A percentile compares a stretch with the other conserved stretches of the same genome.
These are phyloP conservation scores for Encephalitozoon cuniculi DNA, from an alignment of 371 early-diverging fungal genomes.

Conservation along the genomic window DNA sequence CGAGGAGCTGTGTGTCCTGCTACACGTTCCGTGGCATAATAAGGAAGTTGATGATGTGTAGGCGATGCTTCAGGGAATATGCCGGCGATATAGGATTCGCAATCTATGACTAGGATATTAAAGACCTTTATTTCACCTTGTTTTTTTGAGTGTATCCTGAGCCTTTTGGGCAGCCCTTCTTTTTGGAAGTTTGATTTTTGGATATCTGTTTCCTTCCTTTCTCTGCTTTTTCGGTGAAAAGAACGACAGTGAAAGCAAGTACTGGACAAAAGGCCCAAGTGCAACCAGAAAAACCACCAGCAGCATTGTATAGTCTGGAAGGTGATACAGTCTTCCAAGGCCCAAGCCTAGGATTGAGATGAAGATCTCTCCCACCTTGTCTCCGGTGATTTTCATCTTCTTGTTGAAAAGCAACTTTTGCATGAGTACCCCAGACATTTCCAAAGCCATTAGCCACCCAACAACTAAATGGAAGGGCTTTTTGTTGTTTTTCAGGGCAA, in stretches of 20 bases:
- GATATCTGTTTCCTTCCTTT: not conserved
- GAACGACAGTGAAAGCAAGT: not conserved
- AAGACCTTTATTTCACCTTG: conserved; percentile 5
- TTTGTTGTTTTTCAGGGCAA: conserved; percentile 16
- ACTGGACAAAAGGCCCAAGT: not conserved
- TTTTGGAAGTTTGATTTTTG: conserved; percentile 4
- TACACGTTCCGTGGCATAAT: conserved; percentile 95
- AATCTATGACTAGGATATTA: conserved; percentile 52
- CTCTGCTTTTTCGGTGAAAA: conserved; percentile 1
- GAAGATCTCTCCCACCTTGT: conserved; percentile 10
- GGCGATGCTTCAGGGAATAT: conserved; percentile 99
- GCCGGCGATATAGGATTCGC: conserved; percentile 89
- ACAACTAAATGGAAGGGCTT: conserved; percentile 6
- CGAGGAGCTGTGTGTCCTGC: conserved; percentile 57
- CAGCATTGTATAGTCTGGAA: conserved; percentile 6
- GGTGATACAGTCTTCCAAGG: not conserved
- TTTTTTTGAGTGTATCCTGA: not conserved
- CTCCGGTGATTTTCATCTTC: not conserved
- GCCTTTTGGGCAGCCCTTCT: not conserved
- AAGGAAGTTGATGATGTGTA: conserved; percentile 97
- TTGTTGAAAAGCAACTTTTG: conserved; percentile 17
- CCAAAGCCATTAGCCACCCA: conserved; percentile 18
- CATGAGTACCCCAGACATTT: conserved; percentile 9
- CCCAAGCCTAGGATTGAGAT: not conserved
- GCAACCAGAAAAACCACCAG: not conserved